phyloP scores from a whole-genome alignment of 768 basidiomycete species.

The Aureoboletus auriporus region DNA sequence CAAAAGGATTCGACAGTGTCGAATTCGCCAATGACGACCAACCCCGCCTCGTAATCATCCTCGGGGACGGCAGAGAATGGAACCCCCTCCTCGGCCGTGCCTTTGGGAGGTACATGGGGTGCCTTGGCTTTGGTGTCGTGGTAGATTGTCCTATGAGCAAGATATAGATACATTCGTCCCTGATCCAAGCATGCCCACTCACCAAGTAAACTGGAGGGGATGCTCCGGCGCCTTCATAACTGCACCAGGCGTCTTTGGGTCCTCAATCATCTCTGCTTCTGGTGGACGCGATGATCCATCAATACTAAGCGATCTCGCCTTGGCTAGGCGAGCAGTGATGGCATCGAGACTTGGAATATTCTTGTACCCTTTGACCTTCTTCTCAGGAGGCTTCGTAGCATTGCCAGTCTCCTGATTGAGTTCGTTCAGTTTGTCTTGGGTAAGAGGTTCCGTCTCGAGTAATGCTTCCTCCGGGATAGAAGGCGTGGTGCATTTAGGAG shows the following conservation, averaged over 20 bases:
- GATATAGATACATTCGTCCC: background rate
- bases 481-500: slow-evolving; percentile 38
- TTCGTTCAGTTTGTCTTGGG: slow-evolving; percentile 61
- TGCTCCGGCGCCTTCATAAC: slow-evolving; percentile 71
- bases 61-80: slow-evolving; percentile 49
- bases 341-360: slow-evolving; percentile 84
- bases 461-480: slow-evolving; percentile 35
- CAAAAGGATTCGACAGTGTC: slow-evolving; percentile 88
- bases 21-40: slow-evolving; percentile 86
- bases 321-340: slow-evolving; percentile 76
- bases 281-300: slow-evolving; percentile 66
- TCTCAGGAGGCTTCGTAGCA: slow-evolving; percentile 27
- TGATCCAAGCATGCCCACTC: slow-evolving; percentile 11
- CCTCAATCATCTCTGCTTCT: slow-evolving; percentile 74
- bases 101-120: slow-evolving; percentile 29
- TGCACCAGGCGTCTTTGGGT: slow-evolving; percentile 77
- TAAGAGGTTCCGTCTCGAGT: slow-evolving; percentile 45
- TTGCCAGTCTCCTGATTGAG: slow-evolving; percentile 51
- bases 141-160: slow-evolving; percentile 71
- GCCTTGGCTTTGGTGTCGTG: slow-evolving; percentile 81
- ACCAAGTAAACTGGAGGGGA: slow-evolving; percentile 84
- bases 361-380: slow-evolving; percentile 67
- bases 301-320: slow-evolving; percentile 56
- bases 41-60: slow-evolving; percentile 77
- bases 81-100: slow-evolving; percentile 22